Evolutionary conservation across 2,329 filamentous ascomycete genomes (phyloP).

Genomic region (Exophiala dermatitidis): DNA sequence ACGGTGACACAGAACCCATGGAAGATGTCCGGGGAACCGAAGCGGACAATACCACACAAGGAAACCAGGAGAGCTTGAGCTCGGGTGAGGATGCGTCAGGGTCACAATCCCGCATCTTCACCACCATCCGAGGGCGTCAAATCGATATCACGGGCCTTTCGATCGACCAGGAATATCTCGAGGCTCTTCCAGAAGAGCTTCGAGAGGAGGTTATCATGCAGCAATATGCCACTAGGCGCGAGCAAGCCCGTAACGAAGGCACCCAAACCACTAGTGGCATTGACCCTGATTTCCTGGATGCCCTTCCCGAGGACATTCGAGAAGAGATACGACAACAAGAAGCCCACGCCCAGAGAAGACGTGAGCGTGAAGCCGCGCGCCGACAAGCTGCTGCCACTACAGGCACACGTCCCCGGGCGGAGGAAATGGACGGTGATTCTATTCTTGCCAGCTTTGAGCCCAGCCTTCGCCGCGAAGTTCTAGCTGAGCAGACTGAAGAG

Average conservation of each 20-base stretch:
- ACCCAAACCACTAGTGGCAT: conserved; percentile 26
- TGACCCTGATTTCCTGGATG: conserved; percentile 75
- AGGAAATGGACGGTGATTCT: conserved; percentile 87
- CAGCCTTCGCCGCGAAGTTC: conserved; percentile 71
- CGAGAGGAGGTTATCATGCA: conserved; percentile 92
- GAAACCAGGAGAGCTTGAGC: not conserved
- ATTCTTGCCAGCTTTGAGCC: conserved; percentile 88
- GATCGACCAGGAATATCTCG: conserved; percentile 89
- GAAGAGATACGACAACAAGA: conserved; percentile 88
- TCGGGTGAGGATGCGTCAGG: conserved; percentile 32
- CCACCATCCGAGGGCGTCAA: conserved; percentile 75
- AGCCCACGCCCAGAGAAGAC: conserved; percentile 75
- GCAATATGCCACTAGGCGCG: conserved; percentile 74
- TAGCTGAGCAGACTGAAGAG: conserved; percentile 87
- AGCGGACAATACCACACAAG: conserved; percentile 27
- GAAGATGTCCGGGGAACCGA: conserved; percentile 63
- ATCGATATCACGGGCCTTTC: conserved; percentile 91
- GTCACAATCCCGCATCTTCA: conserved; percentile 62
- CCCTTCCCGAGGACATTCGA: conserved; percentile 81
- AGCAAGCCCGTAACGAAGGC: conserved; percentile 65
- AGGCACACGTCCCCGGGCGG: conserved; percentile 48
- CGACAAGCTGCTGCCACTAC: conserved; percentile 49
- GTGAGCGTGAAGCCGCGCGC: conserved; percentile 73
- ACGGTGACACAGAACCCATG: conserved; percentile 51
- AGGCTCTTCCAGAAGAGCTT: conserved; percentile 94